These are phyloP conservation scores for Cladophialophora immunda DNA, from an alignment of 2,329 filamentous ascomycete species.

Conservation along the genomic window DNA sequence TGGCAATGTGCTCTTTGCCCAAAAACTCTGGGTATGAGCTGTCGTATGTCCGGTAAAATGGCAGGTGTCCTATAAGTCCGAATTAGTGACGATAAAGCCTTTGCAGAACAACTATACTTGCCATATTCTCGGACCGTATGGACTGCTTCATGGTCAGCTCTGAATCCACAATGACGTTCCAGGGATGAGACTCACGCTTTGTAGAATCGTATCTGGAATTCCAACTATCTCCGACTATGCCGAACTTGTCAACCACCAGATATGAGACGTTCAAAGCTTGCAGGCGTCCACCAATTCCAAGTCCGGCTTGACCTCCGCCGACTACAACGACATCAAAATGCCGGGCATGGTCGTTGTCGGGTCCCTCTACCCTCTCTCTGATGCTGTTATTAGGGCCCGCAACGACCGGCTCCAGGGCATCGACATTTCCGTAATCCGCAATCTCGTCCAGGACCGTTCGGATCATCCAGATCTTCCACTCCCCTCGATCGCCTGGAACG, in stretches of 20 bases:
- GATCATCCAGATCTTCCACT: background rate
- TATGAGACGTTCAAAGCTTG: slow-evolving; percentile 65
- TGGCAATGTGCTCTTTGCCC: background rate
- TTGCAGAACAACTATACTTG: background rate
- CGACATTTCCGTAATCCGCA: background rate
- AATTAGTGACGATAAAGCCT: background rate
- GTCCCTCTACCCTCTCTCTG: background rate
- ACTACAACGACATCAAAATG: slow-evolving; percentile 40
- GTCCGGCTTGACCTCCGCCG: slow-evolving; percentile 54
- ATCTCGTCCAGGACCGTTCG: background rate
- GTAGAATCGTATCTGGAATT: slow-evolving; percentile 42
- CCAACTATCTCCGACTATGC: slow-evolving; percentile 70
- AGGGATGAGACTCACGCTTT: background rate
- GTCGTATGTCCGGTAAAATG: background rate
- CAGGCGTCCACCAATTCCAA: slow-evolving; percentile 65
- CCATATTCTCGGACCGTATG: background rate
- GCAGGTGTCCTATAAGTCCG: background rate
- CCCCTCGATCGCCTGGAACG: background rate
- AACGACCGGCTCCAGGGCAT: background rate
- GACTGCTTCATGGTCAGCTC: background rate
- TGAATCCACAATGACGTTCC: background rate
- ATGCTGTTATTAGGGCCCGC: background rate
- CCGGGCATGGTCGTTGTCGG: background rate
- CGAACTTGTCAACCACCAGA: slow-evolving; percentile 66
- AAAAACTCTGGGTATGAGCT: background rate